Base-by-base conservation (phyloP, 495 filamentous ascomycete species). In the Aspergillus nidulans region DNA sequence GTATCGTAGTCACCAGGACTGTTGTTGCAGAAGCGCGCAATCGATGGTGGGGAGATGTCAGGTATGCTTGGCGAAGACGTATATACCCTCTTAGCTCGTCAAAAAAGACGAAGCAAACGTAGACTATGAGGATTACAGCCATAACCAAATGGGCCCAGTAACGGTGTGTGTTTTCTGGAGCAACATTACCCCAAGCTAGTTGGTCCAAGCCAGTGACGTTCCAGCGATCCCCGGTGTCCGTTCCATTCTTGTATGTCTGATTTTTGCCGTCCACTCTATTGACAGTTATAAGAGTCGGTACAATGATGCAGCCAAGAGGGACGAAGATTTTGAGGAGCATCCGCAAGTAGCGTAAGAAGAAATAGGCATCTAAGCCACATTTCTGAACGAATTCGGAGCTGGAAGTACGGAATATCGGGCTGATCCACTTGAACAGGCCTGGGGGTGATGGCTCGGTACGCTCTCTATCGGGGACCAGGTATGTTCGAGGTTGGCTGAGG, bases 331-430 rank as follows among this genome's bases (percentile, higher is more conserved):
- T 87, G 34, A 98, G 80, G 2, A 98, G 82, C 68, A 95, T 94
- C 52, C 92, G 89, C 15, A 98, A 79, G 67, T 95, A 98, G 50
- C 95, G 89, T 1, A 98, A 79, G 73, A 97, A 98, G 71, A 98
- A 95, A 75, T 97, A 98, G 62, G 95, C 92, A 70, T 98, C 94
- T 36, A 98, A 81, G 6, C 94, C 94, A 68, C 90, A 96, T 70
- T 96, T 96, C 36, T 89, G 85, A 56, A 97, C 94, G 65, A 97
- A 87, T 58, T 96, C 90, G n/a, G 87, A 78, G 69, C 91, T 86
- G 43, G 82, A 79, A 51, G 90, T 90, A 63, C 79, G 83, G 70
- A 94, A 89, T 30, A 96, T 79, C 23, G 85, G 78, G 21, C 69
- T 69, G 36, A 92, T 67, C 81, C 91, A 87, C 54, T 74, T 77